These are phyloP conservation scores for Pyrenophora tritici-repentis DNA, from an alignment of 2,329 filamentous ascomycete species.

Conservation along the genomic window DNA sequence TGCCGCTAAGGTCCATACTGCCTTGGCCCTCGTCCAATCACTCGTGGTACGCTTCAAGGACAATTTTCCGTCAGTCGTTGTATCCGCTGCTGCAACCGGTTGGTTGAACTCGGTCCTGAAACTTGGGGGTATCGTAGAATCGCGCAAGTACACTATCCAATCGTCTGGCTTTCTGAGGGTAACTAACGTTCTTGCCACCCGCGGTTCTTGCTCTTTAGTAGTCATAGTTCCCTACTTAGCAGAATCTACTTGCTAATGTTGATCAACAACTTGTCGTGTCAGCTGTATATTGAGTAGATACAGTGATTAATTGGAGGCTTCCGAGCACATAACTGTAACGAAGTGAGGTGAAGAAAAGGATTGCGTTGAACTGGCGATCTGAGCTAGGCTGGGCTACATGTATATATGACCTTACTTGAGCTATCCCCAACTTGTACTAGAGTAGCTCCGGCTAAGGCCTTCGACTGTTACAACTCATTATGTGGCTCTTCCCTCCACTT, in stretches of 20 bases:
- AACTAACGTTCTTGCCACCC: too few relatives aligned
- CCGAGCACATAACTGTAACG: neutral
- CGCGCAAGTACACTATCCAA: too few relatives aligned
- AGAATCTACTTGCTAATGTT: too few relatives aligned
- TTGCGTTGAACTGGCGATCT: constrained; percentile 7
- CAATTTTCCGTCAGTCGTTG: constrained; percentile 56
- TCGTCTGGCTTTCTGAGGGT: too few relatives aligned
- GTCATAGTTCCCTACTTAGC: too few relatives aligned
- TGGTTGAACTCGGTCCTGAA: constrained; percentile 57
- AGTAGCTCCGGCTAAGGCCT: constrained; percentile 1
- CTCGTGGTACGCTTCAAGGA: constrained; percentile 60
- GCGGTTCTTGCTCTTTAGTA: too few relatives aligned
- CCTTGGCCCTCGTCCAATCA: neutral
- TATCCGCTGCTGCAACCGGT: constrained; percentile 54
- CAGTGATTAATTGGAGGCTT: too few relatives aligned
- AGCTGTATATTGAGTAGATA: too few relatives aligned
- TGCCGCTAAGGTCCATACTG: constrained; percentile 7
- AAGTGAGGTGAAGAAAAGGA: neutral
- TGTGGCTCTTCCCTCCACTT: too few relatives aligned
- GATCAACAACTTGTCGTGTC: too few relatives aligned
- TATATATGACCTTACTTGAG: constrained; percentile 10
- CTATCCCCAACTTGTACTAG: constrained; percentile 12
- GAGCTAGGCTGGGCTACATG: constrained; percentile 6
- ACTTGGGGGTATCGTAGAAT: neutral
- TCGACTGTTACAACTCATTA: constrained; percentile 1